phyloP scores from a whole-genome alignment of 73 alveolate genomes.

The Paramecium primaurelia region DNA sequence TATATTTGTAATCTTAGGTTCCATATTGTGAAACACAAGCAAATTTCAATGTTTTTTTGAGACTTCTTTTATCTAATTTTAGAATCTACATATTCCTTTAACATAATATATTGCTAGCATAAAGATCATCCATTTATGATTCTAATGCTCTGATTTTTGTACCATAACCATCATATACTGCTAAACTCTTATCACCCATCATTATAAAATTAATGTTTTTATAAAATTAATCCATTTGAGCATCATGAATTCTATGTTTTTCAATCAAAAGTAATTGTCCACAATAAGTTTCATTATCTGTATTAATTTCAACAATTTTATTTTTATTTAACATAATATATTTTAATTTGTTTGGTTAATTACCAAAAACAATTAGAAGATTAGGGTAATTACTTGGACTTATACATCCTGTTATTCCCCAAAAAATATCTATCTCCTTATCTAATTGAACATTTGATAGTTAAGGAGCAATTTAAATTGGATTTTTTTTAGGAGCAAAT shows the following conservation, averaged over 20 bases:
- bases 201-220: slow-evolving; percentile 36
- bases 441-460: neutral
- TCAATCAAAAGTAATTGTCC: slow-evolving; percentile 40
- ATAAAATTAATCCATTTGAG: slow-evolving; percentile 27
- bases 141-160: slow-evolving; percentile 8
- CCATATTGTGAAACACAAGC: slow-evolving; percentile 41
- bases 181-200: slow-evolving; percentile 46
- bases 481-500: slow-evolving; percentile 20
- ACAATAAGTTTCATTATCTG: slow-evolving; percentile 10
- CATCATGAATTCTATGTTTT: slow-evolving; percentile 2
- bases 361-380: slow-evolving; percentile 7
- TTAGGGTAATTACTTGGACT: slow-evolving; percentile 34
- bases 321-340: slow-evolving; percentile 39
- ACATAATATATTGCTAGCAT: slow-evolving; percentile 12
- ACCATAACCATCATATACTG: slow-evolving; percentile 44
- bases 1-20: slow-evolving; percentile 11
- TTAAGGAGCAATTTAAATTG: neutral
- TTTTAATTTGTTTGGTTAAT: neutral
- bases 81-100: slow-evolving; percentile 38
- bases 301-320: slow-evolving; percentile 30
- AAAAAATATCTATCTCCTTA: slow-evolving; percentile 4
- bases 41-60: neutral
- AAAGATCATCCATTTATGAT: slow-evolving; percentile 49
- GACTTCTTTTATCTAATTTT: slow-evolving; percentile 29
- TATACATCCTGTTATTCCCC: slow-evolving; percentile 20